Conservation (phyloP, 2,329 filamentous ascomycete genomes). For the Phoma herbarum region DNA sequence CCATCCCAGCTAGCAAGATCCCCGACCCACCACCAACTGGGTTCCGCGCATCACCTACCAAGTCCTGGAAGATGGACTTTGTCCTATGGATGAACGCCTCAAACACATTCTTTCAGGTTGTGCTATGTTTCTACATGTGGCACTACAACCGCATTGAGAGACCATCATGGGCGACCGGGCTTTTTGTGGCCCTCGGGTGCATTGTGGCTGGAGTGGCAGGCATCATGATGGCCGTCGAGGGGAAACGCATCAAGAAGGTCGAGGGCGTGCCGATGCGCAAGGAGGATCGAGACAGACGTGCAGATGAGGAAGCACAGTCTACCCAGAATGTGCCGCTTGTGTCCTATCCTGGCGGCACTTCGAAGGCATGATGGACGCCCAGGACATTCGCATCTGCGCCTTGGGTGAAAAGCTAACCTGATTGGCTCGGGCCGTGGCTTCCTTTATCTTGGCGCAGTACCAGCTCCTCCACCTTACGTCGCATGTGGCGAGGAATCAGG, state of each 20-base stretch:
- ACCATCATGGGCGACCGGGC: conserved; percentile 81
- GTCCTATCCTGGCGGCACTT: conserved; percentile 25
- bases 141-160: conserved; percentile 74
- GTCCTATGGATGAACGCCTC: conserved; percentile 80
- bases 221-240: conserved; percentile 74
- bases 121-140: conserved; percentile 85
- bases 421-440: conserved; percentile 19
- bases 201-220: conserved; percentile 74
- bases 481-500: conserved; percentile 16
- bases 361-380: conserved; percentile 37
- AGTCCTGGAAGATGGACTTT: conserved; percentile 78
- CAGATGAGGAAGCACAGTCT: conserved; percentile 37
- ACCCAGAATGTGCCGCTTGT: conserved; percentile 32
- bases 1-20: conserved; percentile 70
- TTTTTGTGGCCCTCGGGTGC: conserved; percentile 79
- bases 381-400: conserved; percentile 20
- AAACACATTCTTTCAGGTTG: conserved; percentile 81
- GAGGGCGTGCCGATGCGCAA: conserved; percentile 48
- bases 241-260: conserved; percentile 57
- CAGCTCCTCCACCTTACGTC: conserved; percentile 8
- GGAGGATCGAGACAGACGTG: conserved; percentile 29
- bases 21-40: conserved; percentile 76
- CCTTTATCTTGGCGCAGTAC: conserved; percentile 1
- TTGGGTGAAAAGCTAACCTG: not conserved
- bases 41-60: conserved; percentile 71